A percentile compares a stretch with the other conserved stretches of the same genome.
These are phyloP conservation scores for Penicillium sp. DNA, from an alignment of 2,329 filamentous ascomycete species.

Conservation along the genomic window DNA sequence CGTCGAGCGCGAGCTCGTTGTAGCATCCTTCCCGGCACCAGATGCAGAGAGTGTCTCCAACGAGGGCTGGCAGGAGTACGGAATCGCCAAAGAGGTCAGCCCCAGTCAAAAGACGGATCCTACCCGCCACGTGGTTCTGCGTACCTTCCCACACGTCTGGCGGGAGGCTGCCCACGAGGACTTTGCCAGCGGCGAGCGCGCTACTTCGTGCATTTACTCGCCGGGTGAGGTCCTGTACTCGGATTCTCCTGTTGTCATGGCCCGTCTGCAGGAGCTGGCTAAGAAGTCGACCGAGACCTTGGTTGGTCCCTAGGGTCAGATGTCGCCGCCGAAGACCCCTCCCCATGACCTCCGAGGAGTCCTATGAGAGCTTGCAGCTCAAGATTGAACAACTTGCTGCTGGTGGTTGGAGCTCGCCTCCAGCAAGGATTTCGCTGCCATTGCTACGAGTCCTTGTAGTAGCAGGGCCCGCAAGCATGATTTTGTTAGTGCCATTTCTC, in stretches of 20 bases:
- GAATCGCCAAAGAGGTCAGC: constrained; percentile 18
- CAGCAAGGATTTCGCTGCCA: constrained; percentile 12
- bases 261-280: constrained; percentile 38
- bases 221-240: constrained; percentile 49
- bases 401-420: constrained; percentile 1
- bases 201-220: constrained; percentile 45
- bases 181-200: constrained; percentile 47
- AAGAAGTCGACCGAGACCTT: constrained; percentile 26
- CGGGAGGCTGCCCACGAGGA: constrained; percentile 50
- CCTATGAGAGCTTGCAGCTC: background rate
- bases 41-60: constrained; percentile 34
- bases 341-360: background rate
- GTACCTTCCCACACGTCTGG: constrained; percentile 50
- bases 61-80: constrained; percentile 39
- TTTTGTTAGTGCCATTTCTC: background rate
- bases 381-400: background rate
- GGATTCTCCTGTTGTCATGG: constrained; percentile 43
- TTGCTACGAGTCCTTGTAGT: constrained; percentile 16
- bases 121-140: constrained; percentile 45
- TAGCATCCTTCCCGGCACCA: constrained; percentile 47
- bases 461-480: background rate
- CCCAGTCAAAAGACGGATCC: constrained; percentile 16
- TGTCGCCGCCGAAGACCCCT: constrained; percentile 9
- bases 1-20: constrained; percentile 54
- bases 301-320: constrained; percentile 1